Base-by-base conservation (phyloP, 1,284 basidiomycete species). In the Heterobasidion irregulare region DNA sequence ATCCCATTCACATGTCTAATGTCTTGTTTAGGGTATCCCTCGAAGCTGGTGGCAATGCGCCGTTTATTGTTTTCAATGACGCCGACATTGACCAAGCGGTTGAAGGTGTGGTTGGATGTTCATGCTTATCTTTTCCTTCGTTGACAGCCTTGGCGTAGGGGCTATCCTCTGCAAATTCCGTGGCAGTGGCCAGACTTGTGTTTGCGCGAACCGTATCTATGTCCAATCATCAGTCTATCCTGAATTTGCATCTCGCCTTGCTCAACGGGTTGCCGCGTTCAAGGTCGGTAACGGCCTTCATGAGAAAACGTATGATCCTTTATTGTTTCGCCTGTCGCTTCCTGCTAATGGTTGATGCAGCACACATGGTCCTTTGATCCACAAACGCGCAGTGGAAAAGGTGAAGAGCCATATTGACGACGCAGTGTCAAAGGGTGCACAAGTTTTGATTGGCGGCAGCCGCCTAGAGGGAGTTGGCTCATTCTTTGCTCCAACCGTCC, bases 11-110 rank as follows among this genome's bases (percentile, higher is more conserved):
- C 9, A 36, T n/a, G 9, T n/a, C 33, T 15, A 19, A 34, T 26
- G 47, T n/a, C 7, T 48, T 51, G 53, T 32, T 47, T 45, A 91
- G 87, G 66, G 75, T 94, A 35, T 92, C 91, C 0, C 73, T 95
- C 54, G 93, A 95, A 69, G 89, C 87, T 47, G 90, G 86, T 10
- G 95, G 95, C 50, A 98, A 96, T 60, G 83, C 92, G 0, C 89
- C 94, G 0, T 96, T 96, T 72, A 96, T 97, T 61, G 93, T 99
- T 8, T 99, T 99, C 67, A 91, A 94, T 58, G 97, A 99, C 65
- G 95, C 95, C 0, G 88, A 99, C 67, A 80, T 99, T 53, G 91
- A 94, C 58, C 86, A 88, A 53, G 97, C 97, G 32, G 92, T 99
- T n/a, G 86, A 88, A 59, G 84, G 87, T 85, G 57, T 34, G 66